These are phyloP conservation scores for Geranomyces michiganensis DNA, from an alignment of 192 early-diverging fungal genomes.

Conservation along the genomic window DNA sequence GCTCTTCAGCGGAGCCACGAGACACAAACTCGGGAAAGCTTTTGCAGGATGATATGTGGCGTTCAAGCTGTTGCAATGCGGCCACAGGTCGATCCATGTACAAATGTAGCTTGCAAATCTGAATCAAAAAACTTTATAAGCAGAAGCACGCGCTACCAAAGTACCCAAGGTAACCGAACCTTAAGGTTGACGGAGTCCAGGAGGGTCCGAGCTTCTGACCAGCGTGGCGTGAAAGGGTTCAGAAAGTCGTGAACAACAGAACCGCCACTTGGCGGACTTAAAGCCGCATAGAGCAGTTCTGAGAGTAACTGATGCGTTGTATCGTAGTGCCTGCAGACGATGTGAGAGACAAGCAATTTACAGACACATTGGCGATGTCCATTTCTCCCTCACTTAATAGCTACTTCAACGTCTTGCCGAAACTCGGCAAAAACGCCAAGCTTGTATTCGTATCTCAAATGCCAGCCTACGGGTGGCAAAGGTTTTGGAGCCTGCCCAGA, in stretches of 20 bases:
- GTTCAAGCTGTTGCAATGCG: constrained; percentile 71
- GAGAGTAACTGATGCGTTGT: constrained; percentile 67
- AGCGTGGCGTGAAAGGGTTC: constrained; percentile 59
- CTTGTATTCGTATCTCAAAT: constrained; percentile 81
- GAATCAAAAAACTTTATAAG: not conserved
- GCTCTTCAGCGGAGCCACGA: not conserved
- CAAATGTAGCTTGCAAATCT: constrained; percentile 79
- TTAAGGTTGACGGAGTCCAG: constrained; percentile 77
- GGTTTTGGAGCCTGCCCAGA: constrained; percentile 18
- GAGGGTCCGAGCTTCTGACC: constrained; percentile 73
- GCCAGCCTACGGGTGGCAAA: constrained; percentile 64
- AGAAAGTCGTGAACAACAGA: constrained; percentile 39
- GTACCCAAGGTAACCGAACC: constrained; percentile 45
- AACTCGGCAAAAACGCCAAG: constrained; percentile 59
- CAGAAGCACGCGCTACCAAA: not conserved
- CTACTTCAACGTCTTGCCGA: constrained; percentile 54
- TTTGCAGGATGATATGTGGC: constrained; percentile 67
- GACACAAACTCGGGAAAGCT: constrained; percentile 59
- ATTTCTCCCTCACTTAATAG: constrained; percentile 44
- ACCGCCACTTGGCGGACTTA: constrained; percentile 42
- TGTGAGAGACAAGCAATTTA: not conserved
- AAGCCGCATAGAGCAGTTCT: constrained; percentile 60
- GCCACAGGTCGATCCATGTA: constrained; percentile 68
- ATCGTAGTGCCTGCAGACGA: constrained; percentile 60
- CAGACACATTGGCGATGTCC: not conserved